A percentile compares a stretch with the other conserved stretches of the same genome.
Conservation (phyloP, 495 filamentous ascomycete genomes). For the Penicillium mononematosum region DNA sequence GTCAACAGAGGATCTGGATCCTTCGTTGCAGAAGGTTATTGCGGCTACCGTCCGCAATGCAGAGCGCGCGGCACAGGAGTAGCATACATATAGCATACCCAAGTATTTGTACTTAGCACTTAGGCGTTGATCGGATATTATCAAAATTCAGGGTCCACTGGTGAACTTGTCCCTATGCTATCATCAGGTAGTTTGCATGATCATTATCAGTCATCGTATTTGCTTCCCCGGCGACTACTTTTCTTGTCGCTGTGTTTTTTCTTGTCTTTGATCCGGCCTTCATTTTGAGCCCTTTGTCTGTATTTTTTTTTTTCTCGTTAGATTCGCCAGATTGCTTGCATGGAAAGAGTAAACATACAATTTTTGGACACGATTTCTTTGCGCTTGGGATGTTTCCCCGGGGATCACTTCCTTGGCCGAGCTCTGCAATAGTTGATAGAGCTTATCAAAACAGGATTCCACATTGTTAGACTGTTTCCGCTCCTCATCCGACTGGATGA, state of each 20-base stretch:
- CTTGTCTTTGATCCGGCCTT: conserved; percentile 68
- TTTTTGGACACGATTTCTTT: conserved; percentile 57
- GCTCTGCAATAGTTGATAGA: conserved; percentile 56
- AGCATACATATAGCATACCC: conserved; percentile 13
- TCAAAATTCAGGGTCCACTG: conserved; percentile 21
- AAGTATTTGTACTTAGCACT: conserved; percentile 18
- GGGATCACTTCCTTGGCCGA: conserved; percentile 56
- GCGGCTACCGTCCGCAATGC: conserved; percentile 52
- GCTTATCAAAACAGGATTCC: conserved; percentile 60
- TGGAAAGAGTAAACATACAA: conserved; percentile 53
- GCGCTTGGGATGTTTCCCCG: conserved; percentile 62
- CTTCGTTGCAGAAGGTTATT: conserved; percentile 63
- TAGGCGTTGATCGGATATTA: conserved; percentile 26
- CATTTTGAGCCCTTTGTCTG: conserved; percentile 71
- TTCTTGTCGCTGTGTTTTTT: conserved; percentile 83
- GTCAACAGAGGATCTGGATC: conserved; percentile 59
- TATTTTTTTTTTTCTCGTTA: conserved; percentile 5
- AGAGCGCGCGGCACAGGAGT: conserved; percentile 31
- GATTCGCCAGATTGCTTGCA: not conserved
- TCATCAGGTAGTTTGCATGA: not conserved
- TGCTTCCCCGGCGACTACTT: conserved; percentile 56
- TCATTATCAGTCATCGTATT: conserved; percentile 39
- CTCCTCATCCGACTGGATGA: conserved; percentile 67
- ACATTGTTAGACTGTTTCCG: conserved; percentile 66
- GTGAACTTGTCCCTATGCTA: conserved; percentile 2